Percentiles rank a stretch among this genome's conserved stretches.
These are phyloP conservation scores for Spiromastix sp. DNA, from an alignment of 2,329 filamentous ascomycete genomes.

Conservation along the genomic window DNA sequence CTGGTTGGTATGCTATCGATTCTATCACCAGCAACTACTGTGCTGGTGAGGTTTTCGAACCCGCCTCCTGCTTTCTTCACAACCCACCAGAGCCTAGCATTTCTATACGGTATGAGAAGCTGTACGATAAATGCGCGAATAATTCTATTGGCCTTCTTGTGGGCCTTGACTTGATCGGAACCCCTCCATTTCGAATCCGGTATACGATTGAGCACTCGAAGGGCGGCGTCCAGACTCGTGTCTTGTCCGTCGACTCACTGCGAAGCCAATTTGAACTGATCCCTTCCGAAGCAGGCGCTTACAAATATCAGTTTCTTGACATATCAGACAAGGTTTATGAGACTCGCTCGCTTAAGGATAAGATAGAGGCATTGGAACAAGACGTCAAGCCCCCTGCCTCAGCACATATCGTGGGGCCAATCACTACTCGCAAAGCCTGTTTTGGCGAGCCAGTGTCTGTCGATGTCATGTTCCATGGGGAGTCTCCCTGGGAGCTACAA, in stretches of 20 bases:
- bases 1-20: constrained; percentile 78
- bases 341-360: constrained; percentile 50
- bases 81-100: constrained; percentile 84
- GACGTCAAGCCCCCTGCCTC: constrained; percentile 88
- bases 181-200: constrained; percentile 75
- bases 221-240: constrained; percentile 45
- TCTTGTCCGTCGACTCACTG: constrained; percentile 55
- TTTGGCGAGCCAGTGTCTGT: constrained; percentile 71
- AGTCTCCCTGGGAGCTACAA: constrained; percentile 78
- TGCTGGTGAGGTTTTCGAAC: constrained; percentile 79
- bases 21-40: constrained; percentile 73
- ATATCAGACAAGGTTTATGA: constrained; percentile 78
- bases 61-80: constrained; percentile 81
- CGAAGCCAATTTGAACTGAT: constrained; percentile 77
- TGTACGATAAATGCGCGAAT: constrained; percentile 89
- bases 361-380: constrained; percentile 62
- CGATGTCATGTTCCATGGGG: constrained; percentile 65
- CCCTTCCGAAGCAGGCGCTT: constrained; percentile 69
- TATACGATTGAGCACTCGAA: constrained; percentile 61
- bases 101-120: constrained; percentile 62
- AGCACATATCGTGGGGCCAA: constrained; percentile 54
- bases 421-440: constrained; percentile 55
- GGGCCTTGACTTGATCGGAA: constrained; percentile 80
- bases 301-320: constrained; percentile 73
- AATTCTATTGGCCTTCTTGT: constrained; percentile 86